phyloP scores from a whole-genome alignment of 805 yeast genomes.

The Candida andamanensis region DNA sequence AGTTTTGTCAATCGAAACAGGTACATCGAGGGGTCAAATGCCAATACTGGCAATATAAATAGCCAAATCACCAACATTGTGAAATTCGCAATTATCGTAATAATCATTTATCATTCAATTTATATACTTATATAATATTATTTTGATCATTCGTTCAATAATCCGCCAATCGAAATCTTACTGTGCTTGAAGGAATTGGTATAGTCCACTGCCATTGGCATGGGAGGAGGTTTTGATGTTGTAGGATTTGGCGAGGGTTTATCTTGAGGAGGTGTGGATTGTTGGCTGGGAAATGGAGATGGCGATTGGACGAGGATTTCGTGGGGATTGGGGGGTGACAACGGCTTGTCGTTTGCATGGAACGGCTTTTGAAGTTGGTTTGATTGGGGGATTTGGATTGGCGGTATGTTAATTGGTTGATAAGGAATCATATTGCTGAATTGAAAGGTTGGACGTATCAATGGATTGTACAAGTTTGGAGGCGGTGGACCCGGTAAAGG shows the following conservation, averaged over 20 bases:
- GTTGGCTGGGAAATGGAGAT: background rate
- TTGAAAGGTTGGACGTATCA: slow-evolving; percentile 4
- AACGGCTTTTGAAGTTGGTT: background rate
- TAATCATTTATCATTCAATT: too few species aligned
- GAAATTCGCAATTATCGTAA: background rate
- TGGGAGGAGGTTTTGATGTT: slow-evolving; percentile 5
- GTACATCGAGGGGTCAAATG: slow-evolving; percentile 4
- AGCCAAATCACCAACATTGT: background rate
- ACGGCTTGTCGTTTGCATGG: too few species aligned
- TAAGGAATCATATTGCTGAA: too few species aligned
- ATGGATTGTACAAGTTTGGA: slow-evolving; percentile 8
- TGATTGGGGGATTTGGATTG: slow-evolving; percentile 2
- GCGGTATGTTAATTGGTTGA: slow-evolving; percentile 1
- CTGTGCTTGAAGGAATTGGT: slow-evolving; percentile 8
- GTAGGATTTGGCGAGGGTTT: background rate
- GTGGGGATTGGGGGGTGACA: too few species aligned
- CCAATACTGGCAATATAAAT: too few species aligned
- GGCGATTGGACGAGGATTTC: too few species aligned
- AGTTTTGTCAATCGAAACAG: slow-evolving; percentile 4
- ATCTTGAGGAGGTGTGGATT: slow-evolving; percentile 1
- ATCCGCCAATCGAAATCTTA: slow-evolving; percentile 32
- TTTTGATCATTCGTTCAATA: slow-evolving; percentile 23
- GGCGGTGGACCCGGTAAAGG: slow-evolving; percentile 41
- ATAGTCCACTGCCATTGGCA: slow-evolving; percentile 10
- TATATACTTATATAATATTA: background rate